phyloP scores from a whole-genome alignment of 148 eudicot species.

The Beta vulgaris region DNA sequence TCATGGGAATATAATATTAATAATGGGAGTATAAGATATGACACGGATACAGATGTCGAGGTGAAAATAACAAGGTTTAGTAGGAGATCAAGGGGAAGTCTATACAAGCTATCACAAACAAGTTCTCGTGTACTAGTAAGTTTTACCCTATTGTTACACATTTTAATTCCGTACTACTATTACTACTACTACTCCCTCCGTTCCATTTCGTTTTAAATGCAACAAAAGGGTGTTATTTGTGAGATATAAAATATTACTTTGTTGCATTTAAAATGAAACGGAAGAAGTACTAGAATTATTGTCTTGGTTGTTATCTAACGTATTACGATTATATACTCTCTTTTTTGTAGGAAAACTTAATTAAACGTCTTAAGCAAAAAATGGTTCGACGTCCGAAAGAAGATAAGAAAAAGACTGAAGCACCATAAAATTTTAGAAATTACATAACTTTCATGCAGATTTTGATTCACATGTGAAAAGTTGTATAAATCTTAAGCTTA shows the following conservation, averaged over 20 bases:
- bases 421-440: neutral
- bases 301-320: neutral
- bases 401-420: slow-evolving; percentile 16
- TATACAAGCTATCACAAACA: slow-evolving; percentile 25
- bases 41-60: slow-evolving; percentile 20
- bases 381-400: slow-evolving; percentile 34
- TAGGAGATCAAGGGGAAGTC: slow-evolving; percentile 38
- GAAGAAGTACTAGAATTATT: no score
- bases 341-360: slow-evolving; percentile 31
- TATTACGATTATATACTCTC: no score
- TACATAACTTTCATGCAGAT: neutral
- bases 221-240: no score
- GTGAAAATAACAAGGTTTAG: slow-evolving; percentile 37
- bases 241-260: no score
- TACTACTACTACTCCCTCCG: no score
- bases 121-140: slow-evolving; percentile 52
- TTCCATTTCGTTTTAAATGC: no score
- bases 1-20: neutral
- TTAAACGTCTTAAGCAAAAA: slow-evolving; percentile 44
- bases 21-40: slow-evolving; percentile 6
- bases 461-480: no score
- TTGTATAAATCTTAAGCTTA: neutral
- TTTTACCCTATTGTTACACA: neutral
- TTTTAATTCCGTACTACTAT: neutral
- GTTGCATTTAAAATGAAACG: no score